Evolutionary conservation across 2,329 filamentous ascomycete genomes (phyloP).

Genomic region (Phoma herbarum): DNA sequence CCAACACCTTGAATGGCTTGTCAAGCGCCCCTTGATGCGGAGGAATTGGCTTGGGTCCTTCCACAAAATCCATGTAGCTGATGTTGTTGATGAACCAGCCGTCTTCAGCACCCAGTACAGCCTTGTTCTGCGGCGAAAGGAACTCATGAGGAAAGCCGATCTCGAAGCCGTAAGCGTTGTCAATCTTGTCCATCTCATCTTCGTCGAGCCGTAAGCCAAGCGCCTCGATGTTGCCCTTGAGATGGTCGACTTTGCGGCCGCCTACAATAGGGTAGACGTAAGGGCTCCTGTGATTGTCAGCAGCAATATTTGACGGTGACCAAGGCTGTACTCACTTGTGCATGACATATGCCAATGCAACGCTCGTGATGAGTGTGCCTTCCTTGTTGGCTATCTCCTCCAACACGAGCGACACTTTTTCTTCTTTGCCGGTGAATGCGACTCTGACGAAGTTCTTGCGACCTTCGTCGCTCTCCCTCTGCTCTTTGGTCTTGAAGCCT

Average conservation of each 20-base stretch:
- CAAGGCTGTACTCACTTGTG: conserved; percentile 59
- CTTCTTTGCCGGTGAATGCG: conserved; percentile 56
- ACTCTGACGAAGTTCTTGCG: conserved; percentile 50
- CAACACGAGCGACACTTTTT: conserved; percentile 64
- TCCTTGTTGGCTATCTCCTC: conserved; percentile 67
- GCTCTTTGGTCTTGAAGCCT: conserved; percentile 50
- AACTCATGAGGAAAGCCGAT: conserved; percentile 67
- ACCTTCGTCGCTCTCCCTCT: conserved; percentile 31
- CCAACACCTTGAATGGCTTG: conserved; percentile 25
- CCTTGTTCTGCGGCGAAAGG: conserved; percentile 28
- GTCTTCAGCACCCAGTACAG: conserved; percentile 39
- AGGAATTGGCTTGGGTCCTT: conserved; percentile 32
- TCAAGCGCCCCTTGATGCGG: conserved; percentile 40
- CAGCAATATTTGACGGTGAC: background rate
- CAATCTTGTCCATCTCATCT: conserved; percentile 73
- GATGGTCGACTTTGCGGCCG: conserved; percentile 72
- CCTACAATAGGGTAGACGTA: conserved; percentile 79
- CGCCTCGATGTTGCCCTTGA: conserved; percentile 75
- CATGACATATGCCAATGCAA: conserved; percentile 77
- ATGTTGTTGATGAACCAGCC: conserved; percentile 29
- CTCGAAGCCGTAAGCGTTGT: conserved; percentile 68
- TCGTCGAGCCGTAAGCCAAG: conserved; percentile 66
- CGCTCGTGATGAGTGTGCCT: conserved; percentile 63
- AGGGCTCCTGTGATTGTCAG: conserved; percentile 51
- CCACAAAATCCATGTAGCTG: conserved; percentile 38